These are phyloP conservation scores for Saccharomycopsis crataegensis DNA, from an alignment of 1,139 yeast genomes.

Conservation along the genomic window DNA sequence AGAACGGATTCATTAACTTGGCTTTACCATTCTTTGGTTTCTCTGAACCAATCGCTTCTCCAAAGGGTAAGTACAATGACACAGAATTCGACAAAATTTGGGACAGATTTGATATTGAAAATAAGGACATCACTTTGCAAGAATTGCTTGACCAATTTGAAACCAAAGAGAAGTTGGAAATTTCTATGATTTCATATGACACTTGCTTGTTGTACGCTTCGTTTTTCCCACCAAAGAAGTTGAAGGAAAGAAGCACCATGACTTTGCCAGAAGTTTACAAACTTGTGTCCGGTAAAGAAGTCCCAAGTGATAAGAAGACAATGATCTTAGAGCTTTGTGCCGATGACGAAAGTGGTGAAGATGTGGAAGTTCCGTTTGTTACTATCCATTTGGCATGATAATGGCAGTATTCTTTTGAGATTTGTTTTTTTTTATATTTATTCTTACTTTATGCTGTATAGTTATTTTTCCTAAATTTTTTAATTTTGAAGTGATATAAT, in stretches of 20 bases:
- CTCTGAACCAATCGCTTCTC: constrained; percentile 88
- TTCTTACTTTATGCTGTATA: too few relatives aligned
- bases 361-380: constrained; percentile 88
- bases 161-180: constrained; percentile 73
- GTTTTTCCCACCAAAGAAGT: constrained; percentile 87
- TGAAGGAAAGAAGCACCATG: constrained; percentile 65
- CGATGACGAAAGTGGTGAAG: constrained; percentile 89
- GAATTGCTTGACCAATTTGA: constrained; percentile 71
- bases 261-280: constrained; percentile 71
- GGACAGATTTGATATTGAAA: constrained; percentile 79
- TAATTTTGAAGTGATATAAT: too few relatives aligned
- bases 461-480: too few relatives aligned
- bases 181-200: constrained; percentile 88
- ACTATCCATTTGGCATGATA: constrained; percentile 40
- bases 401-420: background rate
- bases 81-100: constrained; percentile 82
- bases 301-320: constrained; percentile 67
- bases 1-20: constrained; percentile 88
- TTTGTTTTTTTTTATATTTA: too few relatives aligned
- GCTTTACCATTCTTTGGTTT: constrained; percentile 96
- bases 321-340: constrained; percentile 86
- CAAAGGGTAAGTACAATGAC: constrained; percentile 74
- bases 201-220: constrained; percentile 86
- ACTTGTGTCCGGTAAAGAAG: constrained; percentile 73
- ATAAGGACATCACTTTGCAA: constrained; percentile 69